These are phyloP conservation scores for Hymenoscyphus scutula DNA, from an alignment of 2,329 filamentous ascomycete species.

Conservation along the genomic window DNA sequence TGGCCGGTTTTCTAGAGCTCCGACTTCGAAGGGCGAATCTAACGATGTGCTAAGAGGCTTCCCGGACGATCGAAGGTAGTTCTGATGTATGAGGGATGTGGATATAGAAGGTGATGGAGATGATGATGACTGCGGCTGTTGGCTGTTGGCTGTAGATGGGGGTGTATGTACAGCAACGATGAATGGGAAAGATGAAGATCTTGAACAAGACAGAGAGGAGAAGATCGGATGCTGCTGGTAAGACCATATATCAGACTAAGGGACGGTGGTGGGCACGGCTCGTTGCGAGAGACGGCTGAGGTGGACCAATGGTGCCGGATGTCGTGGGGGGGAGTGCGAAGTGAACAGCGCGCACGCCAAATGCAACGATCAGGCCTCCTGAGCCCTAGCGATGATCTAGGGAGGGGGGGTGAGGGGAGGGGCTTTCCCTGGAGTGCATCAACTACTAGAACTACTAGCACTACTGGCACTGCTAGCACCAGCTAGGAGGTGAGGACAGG, in stretches of 20 bases:
- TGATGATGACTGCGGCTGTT: neutral
- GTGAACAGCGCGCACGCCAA: conserved; percentile 14
- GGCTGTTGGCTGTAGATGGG: neutral
- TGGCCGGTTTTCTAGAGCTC: neutral
- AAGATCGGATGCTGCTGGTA: conserved; percentile 15
- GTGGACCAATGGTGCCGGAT: conserved; percentile 6
- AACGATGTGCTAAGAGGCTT: neutral
- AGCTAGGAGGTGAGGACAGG: too few species aligned
- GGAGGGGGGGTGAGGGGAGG: conserved; percentile 10
- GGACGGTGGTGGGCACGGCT: conserved; percentile 9
- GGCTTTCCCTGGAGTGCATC: conserved; percentile 5
- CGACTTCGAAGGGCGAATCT: neutral
- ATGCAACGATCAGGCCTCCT: conserved; percentile 15
- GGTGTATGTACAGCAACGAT: conserved; percentile 5
- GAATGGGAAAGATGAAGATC: conserved; percentile 2
- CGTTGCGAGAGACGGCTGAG: conserved; percentile 1
- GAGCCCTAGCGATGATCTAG: conserved; percentile 10
- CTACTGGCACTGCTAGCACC: neutral
- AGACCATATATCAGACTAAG: conserved; percentile 18
- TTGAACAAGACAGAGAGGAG: conserved; percentile 5
- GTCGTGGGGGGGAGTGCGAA: conserved; percentile 8
- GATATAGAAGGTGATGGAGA: neutral
- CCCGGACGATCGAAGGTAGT: neutral
- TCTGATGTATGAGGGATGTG: neutral
- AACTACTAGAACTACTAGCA: too few species aligned